Evolutionary conservation across 768 basidiomycete species (phyloP).

Genomic region (Exidia glandulosa): DNA sequence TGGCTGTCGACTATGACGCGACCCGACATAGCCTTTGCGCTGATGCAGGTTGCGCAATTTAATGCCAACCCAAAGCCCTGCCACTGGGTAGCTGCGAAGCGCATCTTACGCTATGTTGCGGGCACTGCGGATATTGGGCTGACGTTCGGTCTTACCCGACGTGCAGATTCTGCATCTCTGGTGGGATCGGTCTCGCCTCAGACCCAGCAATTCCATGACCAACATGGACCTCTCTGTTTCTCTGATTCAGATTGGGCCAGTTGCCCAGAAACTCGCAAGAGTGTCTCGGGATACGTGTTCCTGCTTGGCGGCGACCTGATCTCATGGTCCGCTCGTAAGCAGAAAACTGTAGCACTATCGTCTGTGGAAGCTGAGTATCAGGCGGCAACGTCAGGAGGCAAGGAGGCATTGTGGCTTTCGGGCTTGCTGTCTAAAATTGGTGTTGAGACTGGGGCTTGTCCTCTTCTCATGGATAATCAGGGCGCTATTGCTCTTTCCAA

Average conservation of each 20-base stretch:
- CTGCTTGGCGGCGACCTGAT: conserved; percentile 12
- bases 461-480: conserved; percentile 14
- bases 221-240: not conserved
- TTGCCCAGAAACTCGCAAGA: conserved; percentile 15
- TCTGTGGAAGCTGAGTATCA: conserved; percentile 20
- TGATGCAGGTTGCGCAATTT: not conserved
- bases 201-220: not conserved
- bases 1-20: not conserved
- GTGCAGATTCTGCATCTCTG: not conserved
- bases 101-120: not conserved
- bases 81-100: not conserved
- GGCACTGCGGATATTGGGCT: not conserved
- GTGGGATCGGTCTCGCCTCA: not conserved
- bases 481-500: conserved; percentile 19
- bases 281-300: conserved; percentile 25
- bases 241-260: conserved; percentile 20
- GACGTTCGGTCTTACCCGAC: not conserved
- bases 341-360: conserved; percentile 16
- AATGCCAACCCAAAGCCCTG: not conserved
- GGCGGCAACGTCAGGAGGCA: conserved; percentile 9
- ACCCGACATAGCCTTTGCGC: not conserved
- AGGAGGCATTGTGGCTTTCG: conserved; percentile 7
- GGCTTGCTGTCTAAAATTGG: conserved; percentile 7
- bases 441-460: not conserved
- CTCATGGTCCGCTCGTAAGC: conserved; percentile 15